These are phyloP conservation scores for Ogataea nakhonphanomensis DNA, from an alignment of 805 yeast species.

Conservation along the genomic window DNA sequence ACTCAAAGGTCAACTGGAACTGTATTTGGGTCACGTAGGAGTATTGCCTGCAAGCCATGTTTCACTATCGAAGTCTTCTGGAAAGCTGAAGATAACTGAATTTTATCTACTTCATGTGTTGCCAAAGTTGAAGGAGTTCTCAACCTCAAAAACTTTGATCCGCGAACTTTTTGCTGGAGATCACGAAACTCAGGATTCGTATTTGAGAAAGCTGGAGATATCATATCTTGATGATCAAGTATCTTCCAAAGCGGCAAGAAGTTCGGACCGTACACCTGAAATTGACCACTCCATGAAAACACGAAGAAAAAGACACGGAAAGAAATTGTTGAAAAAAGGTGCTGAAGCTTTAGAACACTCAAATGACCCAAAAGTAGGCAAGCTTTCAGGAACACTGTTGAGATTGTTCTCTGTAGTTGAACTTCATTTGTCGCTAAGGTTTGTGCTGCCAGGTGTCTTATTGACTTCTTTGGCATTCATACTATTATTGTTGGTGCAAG, in stretches of 20 bases:
- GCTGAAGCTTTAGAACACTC: too few relatives aligned
- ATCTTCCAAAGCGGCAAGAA: too few relatives aligned
- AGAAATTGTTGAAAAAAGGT: constrained; percentile 9
- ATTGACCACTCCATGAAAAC: background rate
- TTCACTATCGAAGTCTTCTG: constrained; percentile 2
- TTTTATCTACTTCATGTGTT: constrained; percentile 27
- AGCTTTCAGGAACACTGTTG: too few relatives aligned
- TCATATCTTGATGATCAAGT: too few relatives aligned
- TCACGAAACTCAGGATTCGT: too few relatives aligned
- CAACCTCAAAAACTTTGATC: background rate
- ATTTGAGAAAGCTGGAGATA: too few relatives aligned
- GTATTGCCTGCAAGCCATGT: constrained; percentile 22
- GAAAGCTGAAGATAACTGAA: constrained; percentile 20
- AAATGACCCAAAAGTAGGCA: too few relatives aligned
- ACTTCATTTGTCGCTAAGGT: too few relatives aligned
- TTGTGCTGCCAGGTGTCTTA: too few relatives aligned
- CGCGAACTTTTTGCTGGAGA: background rate
- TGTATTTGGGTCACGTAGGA: constrained; percentile 15
- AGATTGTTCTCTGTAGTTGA: too few relatives aligned
- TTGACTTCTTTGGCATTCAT: too few relatives aligned
- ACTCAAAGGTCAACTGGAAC: constrained; percentile 25
- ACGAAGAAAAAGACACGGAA: background rate
- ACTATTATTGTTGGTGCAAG: constrained; percentile 11
- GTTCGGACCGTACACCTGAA: too few relatives aligned
- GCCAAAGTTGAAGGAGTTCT: constrained; percentile 17